These are phyloP conservation scores for Rhodomyrtus tomentosa DNA, from an alignment of 345 rosid species.

Conservation along the genomic window DNA sequence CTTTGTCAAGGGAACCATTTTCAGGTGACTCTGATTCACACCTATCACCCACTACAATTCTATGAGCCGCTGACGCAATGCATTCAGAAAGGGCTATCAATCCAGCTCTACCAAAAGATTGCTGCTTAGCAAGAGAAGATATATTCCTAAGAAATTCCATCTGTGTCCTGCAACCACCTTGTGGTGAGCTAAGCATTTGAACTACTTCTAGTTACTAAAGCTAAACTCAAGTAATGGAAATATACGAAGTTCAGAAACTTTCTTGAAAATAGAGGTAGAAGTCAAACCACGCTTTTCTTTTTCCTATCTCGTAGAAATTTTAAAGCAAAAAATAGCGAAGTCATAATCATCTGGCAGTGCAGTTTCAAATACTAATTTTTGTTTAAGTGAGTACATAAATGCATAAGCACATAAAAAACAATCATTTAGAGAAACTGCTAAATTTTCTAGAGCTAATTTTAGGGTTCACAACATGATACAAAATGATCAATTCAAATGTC, in stretches of 20 bases:
- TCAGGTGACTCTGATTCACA: conserved; percentile 13
- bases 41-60: conserved; percentile 13
- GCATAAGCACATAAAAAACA: no score
- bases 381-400: no score
- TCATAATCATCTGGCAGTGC: no score
- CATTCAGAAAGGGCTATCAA: conserved; percentile 77
- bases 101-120: conserved; percentile 83
- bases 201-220: not conserved
- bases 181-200: not conserved
- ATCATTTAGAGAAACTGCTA: no score
- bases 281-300: no score
- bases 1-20: conserved; percentile 14
- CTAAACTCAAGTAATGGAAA: not conserved
- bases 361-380: no score
- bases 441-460: no score
- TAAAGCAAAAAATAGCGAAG: no score
- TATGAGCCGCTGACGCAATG: conserved; percentile 52
- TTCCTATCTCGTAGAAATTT: no score
- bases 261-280: no score
- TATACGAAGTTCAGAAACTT: not conserved
- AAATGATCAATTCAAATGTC: no score
- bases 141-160: conserved; percentile 43
- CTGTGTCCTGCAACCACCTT: conserved; percentile 32
- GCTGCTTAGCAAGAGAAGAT: conserved; percentile 61
- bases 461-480: no score